A percentile compares a stretch with the other conserved stretches of the same genome.
These are phyloP conservation scores for Chaetomium sp. DNA, from an alignment of 2,329 filamentous ascomycete species.

Conservation along the genomic window DNA sequence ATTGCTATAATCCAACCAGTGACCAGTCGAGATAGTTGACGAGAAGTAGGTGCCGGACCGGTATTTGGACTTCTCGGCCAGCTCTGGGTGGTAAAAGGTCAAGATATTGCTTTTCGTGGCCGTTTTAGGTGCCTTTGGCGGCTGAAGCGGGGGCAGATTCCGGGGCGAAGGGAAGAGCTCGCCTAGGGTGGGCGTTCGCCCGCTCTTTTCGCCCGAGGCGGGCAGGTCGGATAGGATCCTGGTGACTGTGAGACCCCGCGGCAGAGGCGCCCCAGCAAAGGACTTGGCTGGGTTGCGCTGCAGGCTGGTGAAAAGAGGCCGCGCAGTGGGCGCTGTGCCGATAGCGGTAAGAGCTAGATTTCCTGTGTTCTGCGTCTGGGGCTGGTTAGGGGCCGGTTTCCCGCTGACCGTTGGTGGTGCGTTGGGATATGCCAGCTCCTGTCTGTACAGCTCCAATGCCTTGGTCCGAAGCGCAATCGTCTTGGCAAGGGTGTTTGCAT, in stretches of 20 bases:
- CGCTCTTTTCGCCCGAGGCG: conserved; percentile 38
- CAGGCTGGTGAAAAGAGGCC: conserved; percentile 81
- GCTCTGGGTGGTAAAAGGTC: conserved; percentile 33
- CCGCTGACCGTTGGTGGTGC: conserved; percentile 31
- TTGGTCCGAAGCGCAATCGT: conserved; percentile 55
- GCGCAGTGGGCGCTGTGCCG: conserved; percentile 66
- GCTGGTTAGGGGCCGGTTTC: conserved; percentile 35
- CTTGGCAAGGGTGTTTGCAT: conserved; percentile 35
- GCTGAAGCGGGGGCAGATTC: conserved; percentile 58
- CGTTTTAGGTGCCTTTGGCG: conserved; percentile 65
- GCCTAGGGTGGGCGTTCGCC: conserved; percentile 58
- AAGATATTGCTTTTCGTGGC: conserved; percentile 52
- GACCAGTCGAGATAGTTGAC: conserved; percentile 58
- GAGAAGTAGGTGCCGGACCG: conserved; percentile 57
- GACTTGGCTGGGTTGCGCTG: conserved; percentile 36
- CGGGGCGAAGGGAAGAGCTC: conserved; percentile 67
- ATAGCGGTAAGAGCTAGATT: conserved; percentile 68
- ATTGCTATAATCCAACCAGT: conserved; percentile 65
- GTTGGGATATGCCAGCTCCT: conserved; percentile 50
- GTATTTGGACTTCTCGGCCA: conserved; percentile 47
- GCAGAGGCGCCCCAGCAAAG: conserved; percentile 60
- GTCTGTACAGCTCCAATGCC: conserved; percentile 55
- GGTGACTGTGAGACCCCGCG: conserved; percentile 66
- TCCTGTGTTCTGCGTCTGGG: conserved; percentile 33
- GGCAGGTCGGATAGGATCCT: conserved; percentile 49